phyloP scores from a whole-genome alignment of 2,329 filamentous ascomycete species.

The Cytospora paraplurivora region DNA sequence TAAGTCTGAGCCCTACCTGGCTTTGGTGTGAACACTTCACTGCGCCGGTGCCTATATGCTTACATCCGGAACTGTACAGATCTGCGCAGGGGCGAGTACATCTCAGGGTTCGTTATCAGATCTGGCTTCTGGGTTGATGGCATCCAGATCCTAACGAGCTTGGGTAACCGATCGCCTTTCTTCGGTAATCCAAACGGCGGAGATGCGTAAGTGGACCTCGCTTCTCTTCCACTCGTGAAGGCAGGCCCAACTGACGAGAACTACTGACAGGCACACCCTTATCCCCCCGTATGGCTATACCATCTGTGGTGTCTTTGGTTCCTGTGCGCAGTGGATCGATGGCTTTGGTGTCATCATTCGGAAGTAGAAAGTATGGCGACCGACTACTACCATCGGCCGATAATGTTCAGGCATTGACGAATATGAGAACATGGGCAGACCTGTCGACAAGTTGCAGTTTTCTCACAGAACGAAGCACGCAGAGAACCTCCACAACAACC shows the following conservation, averaged over 20 bases:
- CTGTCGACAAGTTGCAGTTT: neutral
- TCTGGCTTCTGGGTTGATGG: slow-evolving; percentile 84
- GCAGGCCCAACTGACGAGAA: slow-evolving; percentile 32
- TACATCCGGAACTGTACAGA: slow-evolving; percentile 53
- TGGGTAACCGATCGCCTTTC: slow-evolving; percentile 81
- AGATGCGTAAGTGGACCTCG: slow-evolving; percentile 66
- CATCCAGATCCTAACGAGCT: slow-evolving; percentile 84
- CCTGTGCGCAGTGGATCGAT: slow-evolving; percentile 79
- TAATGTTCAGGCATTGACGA: neutral
- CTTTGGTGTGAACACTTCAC: neutral
- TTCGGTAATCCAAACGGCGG: slow-evolving; percentile 83
- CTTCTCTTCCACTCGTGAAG: neutral
- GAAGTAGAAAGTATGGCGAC: slow-evolving; percentile 16
- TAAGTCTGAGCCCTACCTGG: slow-evolving; percentile 45
- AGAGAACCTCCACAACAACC: neutral
- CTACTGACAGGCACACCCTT: slow-evolving; percentile 69
- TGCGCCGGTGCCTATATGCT: slow-evolving; percentile 27
- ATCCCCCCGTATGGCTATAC: slow-evolving; percentile 88
- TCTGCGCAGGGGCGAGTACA: slow-evolving; percentile 78
- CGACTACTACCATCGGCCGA: neutral
- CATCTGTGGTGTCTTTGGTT: slow-evolving; percentile 85
- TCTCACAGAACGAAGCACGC: neutral
- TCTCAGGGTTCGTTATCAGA: slow-evolving; percentile 83
- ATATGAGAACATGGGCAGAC: neutral
- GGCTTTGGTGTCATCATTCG: slow-evolving; percentile 72